Percentiles rank a stretch among this genome's conserved stretches.
phyloP scores from a whole-genome alignment of 768 basidiomycete genomes.

The Galerina marginata region DNA sequence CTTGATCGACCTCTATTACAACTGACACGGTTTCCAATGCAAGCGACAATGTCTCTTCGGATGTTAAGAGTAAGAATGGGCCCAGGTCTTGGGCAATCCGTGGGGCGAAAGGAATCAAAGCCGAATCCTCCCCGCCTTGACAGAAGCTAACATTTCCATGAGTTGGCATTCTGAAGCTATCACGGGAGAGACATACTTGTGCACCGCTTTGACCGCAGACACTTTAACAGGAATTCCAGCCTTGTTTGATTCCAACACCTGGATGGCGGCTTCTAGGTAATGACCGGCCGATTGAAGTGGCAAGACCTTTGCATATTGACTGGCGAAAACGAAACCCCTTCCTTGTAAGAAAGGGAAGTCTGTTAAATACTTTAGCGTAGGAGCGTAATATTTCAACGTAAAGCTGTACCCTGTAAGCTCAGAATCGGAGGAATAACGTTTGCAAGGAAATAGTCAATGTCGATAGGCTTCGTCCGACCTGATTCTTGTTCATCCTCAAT shows the following conservation, averaged over 20 bases:
- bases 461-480: conserved; percentile 68
- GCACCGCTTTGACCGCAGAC: conserved; percentile 91
- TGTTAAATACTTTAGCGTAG: conserved; percentile 31
- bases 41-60: conserved; percentile 88
- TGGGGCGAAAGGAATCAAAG: conserved; percentile 66
- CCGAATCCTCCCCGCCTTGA: conserved; percentile 63
- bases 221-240: conserved; percentile 89
- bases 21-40: conserved; percentile 87
- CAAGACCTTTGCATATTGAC: conserved; percentile 80
- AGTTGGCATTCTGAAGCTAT: conserved; percentile 11
- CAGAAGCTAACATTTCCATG: conserved; percentile 60
- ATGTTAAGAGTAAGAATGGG: conserved; percentile 79
- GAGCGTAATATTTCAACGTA: neutral
- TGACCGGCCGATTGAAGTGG: conserved; percentile 77
- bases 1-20: conserved; percentile 74
- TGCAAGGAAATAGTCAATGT: conserved; percentile 77
- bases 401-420: conserved; percentile 60
- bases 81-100: conserved; percentile 82
- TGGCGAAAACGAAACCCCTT: conserved; percentile 92
- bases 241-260: conserved; percentile 76
- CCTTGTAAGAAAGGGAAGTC: conserved; percentile 95
- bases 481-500: conserved; percentile 77
- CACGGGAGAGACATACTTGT: conserved; percentile 67
- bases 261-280: conserved; percentile 87
- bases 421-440: conserved; percentile 83